Percentiles rank a stretch among this genome's conserved stretches.
Evolutionary conservation across 495 filamentous ascomycete genomes (phyloP).

Genomic region (Xylaria bambusicola): DNA sequence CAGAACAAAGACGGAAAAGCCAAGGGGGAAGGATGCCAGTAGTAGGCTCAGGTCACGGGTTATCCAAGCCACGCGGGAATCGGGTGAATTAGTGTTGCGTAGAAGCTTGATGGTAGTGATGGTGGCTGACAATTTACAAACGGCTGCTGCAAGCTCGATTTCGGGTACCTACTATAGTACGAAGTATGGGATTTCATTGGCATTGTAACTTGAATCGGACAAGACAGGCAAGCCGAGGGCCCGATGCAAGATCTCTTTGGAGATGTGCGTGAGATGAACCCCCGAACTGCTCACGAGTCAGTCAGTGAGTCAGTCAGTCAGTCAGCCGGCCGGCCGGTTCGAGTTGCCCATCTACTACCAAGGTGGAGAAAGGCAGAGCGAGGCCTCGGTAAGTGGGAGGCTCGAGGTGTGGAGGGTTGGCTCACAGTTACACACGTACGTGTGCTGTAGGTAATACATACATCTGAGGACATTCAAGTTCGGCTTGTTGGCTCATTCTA

Average conservation of each 20-base stretch:
- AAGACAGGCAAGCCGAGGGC: constrained; percentile 9
- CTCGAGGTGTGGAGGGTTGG: constrained; percentile 8
- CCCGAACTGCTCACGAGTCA: neutral
- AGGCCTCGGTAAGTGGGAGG: constrained; percentile 19
- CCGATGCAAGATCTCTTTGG: constrained; percentile 16
- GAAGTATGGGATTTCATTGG: neutral
- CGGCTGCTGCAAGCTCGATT: constrained; percentile 6
- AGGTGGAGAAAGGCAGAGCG: constrained; percentile 15
- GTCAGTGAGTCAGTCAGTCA: neutral
- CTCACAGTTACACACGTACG: neutral
- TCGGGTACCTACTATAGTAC: neutral
- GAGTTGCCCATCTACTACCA: constrained; percentile 5
- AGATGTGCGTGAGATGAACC: constrained; percentile 11
- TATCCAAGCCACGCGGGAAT: neutral
- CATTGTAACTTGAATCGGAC: neutral
- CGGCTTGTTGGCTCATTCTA: neutral
- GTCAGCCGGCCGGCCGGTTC: too few relatives aligned
- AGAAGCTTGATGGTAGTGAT: too few relatives aligned
- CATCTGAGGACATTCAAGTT: too few relatives aligned
- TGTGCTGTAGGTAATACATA: neutral
- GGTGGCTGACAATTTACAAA: neutral
- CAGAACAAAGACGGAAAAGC: neutral
- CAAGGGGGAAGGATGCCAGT: too few relatives aligned
- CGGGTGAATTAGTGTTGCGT: neutral
- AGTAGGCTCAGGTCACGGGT: neutral